Evolutionary conservation across 2,329 filamentous ascomycete species (phyloP).

Genomic region (Coleophoma cylindrospora): DNA sequence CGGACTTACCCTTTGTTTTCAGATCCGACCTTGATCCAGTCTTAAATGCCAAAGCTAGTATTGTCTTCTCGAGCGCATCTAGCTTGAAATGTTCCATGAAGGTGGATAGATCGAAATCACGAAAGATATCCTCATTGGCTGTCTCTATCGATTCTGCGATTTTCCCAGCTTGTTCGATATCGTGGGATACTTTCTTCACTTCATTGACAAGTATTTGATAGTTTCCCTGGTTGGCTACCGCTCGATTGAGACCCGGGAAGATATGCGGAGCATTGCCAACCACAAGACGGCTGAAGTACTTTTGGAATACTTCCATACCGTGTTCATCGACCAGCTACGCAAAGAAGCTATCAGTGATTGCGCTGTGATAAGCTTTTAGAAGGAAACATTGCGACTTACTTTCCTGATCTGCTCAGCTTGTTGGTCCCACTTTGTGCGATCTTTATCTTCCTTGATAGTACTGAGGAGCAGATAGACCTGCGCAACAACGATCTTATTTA

Average conservation of each 20-base stretch:
- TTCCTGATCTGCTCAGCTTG: conserved; percentile 90
- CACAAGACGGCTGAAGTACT: conserved; percentile 91
- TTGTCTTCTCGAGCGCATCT: conserved; percentile 80
- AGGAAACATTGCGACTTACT: conserved; percentile 43
- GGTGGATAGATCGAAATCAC: conserved; percentile 91
- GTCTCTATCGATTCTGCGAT: conserved; percentile 92
- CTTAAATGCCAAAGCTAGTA: conserved; percentile 86
- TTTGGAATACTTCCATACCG: conserved; percentile 98
- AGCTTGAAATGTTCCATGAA: conserved; percentile 97
- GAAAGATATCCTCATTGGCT: conserved; percentile 86
- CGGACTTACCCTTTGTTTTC: conserved; percentile 73
- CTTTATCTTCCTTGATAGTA: conserved; percentile 92
- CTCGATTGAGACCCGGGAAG: conserved; percentile 74
- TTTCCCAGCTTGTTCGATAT: conserved; percentile 77
- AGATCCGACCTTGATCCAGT: conserved; percentile 74
- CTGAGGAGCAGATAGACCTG: conserved; percentile 93
- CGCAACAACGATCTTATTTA: conserved; percentile 91
- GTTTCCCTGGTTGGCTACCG: conserved; percentile 70
- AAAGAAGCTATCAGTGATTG: conserved; percentile 5
- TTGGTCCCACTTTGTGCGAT: conserved; percentile 83
- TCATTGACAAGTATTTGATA: conserved; percentile 79
- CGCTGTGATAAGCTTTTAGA: background rate
- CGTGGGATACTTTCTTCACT: conserved; percentile 78
- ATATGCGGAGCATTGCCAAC: conserved; percentile 88
- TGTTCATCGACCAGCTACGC: conserved; percentile 85